Evolutionary conservation across 805 yeast species (phyloP).

Genomic region (Ogataea ramenticola): DNA sequence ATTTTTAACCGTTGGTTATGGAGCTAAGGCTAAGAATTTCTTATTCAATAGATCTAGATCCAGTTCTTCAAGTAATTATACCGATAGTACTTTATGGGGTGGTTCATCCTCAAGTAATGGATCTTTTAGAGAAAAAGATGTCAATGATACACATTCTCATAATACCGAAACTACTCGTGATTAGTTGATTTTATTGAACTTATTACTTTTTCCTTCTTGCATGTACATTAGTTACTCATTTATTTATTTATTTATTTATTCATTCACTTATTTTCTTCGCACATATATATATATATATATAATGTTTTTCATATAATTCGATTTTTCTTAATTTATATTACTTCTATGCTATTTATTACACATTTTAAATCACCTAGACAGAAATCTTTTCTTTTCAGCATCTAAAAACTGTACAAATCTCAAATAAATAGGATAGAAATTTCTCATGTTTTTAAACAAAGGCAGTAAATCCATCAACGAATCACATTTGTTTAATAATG

Average conservation of each 20-base stretch:
- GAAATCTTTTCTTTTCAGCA: conserved; percentile 25
- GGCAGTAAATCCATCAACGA: conserved; percentile 42
- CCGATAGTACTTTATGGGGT: conserved; percentile 12
- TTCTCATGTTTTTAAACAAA: conserved; percentile 43
- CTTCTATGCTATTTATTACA: not conserved
- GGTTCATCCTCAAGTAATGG: conserved; percentile 1
- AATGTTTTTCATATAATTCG: too few relatives aligned
- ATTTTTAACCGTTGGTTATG: conserved; percentile 8
- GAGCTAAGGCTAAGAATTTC: conserved; percentile 3
- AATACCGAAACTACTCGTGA: not conserved
- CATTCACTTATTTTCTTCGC: not conserved
- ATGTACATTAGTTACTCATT: not conserved
- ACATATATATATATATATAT: too few relatives aligned
- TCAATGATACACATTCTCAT: not conserved
- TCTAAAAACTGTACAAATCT: conserved; percentile 38
- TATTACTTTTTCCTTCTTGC: too few relatives aligned
- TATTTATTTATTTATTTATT: not conserved
- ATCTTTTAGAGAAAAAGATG: not conserved
- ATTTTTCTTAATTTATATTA: not conserved
- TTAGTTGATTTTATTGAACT: too few relatives aligned
- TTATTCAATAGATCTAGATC: conserved; percentile 12
- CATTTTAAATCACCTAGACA: not conserved
- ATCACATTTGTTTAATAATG: conserved; percentile 35
- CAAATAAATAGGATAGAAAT: conserved; percentile 43
- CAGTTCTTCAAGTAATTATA: conserved; percentile 11